Percentiles rank a stretch among this genome's conserved stretches.
These are phyloP conservation scores for Podila verticillata DNA, from an alignment of 192 early-diverging fungal genomes.

Conservation along the genomic window DNA sequence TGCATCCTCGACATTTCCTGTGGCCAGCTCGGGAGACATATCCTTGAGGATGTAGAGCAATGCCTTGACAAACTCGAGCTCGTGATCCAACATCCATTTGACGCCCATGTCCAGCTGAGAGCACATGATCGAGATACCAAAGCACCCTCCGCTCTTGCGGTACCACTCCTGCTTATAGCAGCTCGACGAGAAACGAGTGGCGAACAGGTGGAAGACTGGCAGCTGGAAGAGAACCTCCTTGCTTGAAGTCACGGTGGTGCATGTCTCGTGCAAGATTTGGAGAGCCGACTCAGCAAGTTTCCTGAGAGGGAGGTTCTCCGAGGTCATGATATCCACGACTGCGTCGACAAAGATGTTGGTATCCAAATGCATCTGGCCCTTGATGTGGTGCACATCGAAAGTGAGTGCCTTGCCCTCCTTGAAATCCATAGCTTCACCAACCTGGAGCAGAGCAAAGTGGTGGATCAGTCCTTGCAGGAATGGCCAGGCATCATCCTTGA, in stretches of 20 bases:
- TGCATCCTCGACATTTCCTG: slow-evolving; percentile 76
- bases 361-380: slow-evolving; percentile 59
- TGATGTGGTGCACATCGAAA: slow-evolving; percentile 59
- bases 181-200: slow-evolving; percentile 86
- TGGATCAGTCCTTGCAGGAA: slow-evolving; percentile 73
- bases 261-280: slow-evolving; percentile 70
- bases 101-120: slow-evolving; percentile 86
- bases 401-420: slow-evolving; percentile 59
- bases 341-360: slow-evolving; percentile 81
- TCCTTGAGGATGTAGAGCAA: slow-evolving; percentile 96
- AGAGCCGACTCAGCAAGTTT: slow-evolving; percentile 74
- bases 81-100: slow-evolving; percentile 93
- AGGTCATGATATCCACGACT: slow-evolving; percentile 80
- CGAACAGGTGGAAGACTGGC: slow-evolving; percentile 80
- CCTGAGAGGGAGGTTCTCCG: slow-evolving; percentile 67
- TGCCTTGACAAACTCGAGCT: slow-evolving; percentile 93
- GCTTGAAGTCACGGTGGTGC: slow-evolving; percentile 61
- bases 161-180: slow-evolving; percentile 93
- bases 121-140: slow-evolving; percentile 86
- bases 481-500: slow-evolving; percentile 69
- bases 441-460: slow-evolving; percentile 80
- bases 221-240: slow-evolving; percentile 71
- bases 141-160: slow-evolving; percentile 89
- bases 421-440: slow-evolving; percentile 72
- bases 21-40: slow-evolving; percentile 78